Evolutionary conservation across 129 eudicot species (phyloP).

Genomic region (Chrysanthemum makinoi): DNA sequence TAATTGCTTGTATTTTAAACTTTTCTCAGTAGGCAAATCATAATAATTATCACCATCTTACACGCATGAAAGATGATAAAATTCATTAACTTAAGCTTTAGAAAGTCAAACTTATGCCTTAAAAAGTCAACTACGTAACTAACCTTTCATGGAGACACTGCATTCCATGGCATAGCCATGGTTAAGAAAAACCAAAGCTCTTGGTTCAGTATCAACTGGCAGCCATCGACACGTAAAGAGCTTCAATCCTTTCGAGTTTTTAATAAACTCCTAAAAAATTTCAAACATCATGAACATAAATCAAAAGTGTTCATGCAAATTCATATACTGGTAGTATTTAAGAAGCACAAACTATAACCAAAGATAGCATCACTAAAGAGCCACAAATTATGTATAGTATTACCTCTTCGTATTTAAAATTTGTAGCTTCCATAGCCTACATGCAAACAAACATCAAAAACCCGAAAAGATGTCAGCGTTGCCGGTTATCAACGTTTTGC

Average conservation of each 20-base stretch:
- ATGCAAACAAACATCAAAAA: neutral
- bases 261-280: constrained; percentile 49
- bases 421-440: constrained; percentile 29
- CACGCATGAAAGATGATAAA: neutral
- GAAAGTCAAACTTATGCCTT: neutral
- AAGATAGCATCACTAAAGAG: neutral
- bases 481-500: neutral
- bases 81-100: neutral
- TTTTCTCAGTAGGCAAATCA: neutral
- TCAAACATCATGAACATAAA: constrained; percentile 7
- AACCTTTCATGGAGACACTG: constrained; percentile 90
- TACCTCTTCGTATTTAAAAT: constrained; percentile 61
- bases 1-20: neutral
- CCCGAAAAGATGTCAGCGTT: neutral
- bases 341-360: neutral
- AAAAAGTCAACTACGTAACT: constrained; percentile 1
- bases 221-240: constrained; percentile 84
- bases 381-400: neutral
- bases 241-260: constrained; percentile 54
- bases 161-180: constrained; percentile 97
- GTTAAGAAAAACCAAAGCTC: constrained; percentile 81
- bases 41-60: neutral
- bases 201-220: constrained; percentile 54
- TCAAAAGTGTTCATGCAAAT: constrained; percentile 12
- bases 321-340: neutral